phyloP scores from a whole-genome alignment of 192 early-diverging fungal species.

The Polychytrium aggregatum region DNA sequence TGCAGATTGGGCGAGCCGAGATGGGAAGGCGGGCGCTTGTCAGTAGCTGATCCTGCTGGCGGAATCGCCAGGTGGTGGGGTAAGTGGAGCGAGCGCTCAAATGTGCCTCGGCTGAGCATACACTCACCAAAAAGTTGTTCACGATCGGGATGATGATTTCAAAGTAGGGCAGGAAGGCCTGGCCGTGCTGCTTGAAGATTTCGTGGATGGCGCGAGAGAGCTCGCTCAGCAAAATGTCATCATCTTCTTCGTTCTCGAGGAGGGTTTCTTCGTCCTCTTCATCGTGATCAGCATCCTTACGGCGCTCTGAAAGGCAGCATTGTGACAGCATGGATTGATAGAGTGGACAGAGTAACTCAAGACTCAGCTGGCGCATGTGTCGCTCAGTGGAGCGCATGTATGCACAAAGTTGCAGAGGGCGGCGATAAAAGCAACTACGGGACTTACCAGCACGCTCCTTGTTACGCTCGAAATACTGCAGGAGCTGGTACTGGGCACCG shows the following conservation, averaged over 20 bases:
- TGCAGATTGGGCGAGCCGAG: too few species aligned
- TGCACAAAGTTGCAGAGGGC: not conserved
- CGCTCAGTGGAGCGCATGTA: not conserved
- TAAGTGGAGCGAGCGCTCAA: too few species aligned
- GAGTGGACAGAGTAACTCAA: constrained; percentile 2
- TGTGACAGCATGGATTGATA: not conserved
- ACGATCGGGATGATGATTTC: constrained; percentile 67
- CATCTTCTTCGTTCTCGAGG: constrained; percentile 66
- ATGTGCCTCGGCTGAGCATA: not conserved
- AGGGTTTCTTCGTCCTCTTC: constrained; percentile 87
- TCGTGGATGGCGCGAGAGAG: constrained; percentile 71
- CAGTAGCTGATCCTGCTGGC: too few species aligned
- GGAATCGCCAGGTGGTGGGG: too few species aligned
- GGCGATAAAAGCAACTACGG: not conserved
- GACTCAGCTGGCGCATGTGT: not conserved
- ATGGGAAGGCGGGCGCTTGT: too few species aligned
- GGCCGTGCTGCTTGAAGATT: constrained; percentile 63
- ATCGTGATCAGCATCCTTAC: constrained; percentile 72
- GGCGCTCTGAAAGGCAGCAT: constrained; percentile 33
- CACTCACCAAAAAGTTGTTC: constrained; percentile 29
- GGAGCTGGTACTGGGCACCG: constrained; percentile 56
- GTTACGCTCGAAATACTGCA: constrained; percentile 66
- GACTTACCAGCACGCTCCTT: constrained; percentile 53
- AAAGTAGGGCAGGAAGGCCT: constrained; percentile 69
- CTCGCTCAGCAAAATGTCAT: constrained; percentile 63